Evolutionary conservation across 1,284 basidiomycete species (phyloP), one percentile per base, ranked within the genome.

Genomic region (Leccinum laetum): DNA sequence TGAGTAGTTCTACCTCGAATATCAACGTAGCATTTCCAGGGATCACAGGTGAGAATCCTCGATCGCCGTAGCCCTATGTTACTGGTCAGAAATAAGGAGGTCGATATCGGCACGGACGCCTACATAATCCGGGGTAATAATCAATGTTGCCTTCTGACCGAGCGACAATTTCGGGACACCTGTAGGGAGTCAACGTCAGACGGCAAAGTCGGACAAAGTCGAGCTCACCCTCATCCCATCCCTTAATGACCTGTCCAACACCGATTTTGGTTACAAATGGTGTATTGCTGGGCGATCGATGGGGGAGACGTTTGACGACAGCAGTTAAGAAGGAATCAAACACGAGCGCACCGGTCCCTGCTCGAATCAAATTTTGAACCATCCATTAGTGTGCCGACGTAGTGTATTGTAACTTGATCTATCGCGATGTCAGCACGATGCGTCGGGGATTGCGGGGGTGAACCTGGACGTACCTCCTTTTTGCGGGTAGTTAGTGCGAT

Each of bases 171-270:
- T 83, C 16, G 84, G 86, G 37, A 95, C 90, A 65, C 88, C 91
- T 93, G 71, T 73, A 14, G 11, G 55, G 35, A 46, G 49, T 62
- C 65, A 46, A 66, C 46, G 16, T 11, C 41, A 68, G 41, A 67
- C 29, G 58, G 66, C 63, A 57, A 29, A 8, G 6, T 35, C 11
- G 16, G 13, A 41, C 41, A 61, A 62, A 18, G 46, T n/a, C 39
- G 55, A 32, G 80, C 83, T 75, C 73, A 92, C 94, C 93, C 79
- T 95, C 93, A 75, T 96, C 94, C 94, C 94, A 96, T 53, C 94
- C 94, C 77, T 84, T 90, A 80, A 95, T 95, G 63, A 95, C 93
- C 76, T 88, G 88, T 44, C 90, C 91, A 57, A 89, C 82, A 63
- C 92, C 93, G 70, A 96, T 95, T 73, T 84, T 75, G 24, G 92